phyloP scores from a whole-genome alignment of 1,284 basidiomycete genomes.

The Vanrija pseudolonga region DNA sequence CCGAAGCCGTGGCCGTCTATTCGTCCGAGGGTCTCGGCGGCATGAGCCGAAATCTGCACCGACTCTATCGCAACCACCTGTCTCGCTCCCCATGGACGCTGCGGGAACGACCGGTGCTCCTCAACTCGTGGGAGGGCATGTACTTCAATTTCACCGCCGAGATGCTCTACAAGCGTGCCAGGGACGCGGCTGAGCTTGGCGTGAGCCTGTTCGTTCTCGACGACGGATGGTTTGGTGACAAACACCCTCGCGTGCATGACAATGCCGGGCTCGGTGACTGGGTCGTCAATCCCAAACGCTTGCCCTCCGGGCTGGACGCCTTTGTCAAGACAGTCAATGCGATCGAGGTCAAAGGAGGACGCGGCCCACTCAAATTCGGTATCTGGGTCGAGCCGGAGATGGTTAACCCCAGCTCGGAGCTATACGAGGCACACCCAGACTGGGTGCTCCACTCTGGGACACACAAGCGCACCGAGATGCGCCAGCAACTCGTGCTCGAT shows the following conservation, averaged over 20 bases:
- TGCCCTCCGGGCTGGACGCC: conserved; percentile 18
- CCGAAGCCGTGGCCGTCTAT: conserved; percentile 25
- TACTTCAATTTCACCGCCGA: conserved; percentile 25
- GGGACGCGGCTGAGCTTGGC: conserved; percentile 17
- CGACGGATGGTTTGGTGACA: conserved; percentile 34
- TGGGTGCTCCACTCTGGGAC: conserved; percentile 21
- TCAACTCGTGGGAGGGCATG: conserved; percentile 33
- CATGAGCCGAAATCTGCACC: conserved; percentile 19
- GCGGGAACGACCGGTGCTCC: conserved; percentile 17
- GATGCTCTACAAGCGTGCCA: conserved; percentile 15
- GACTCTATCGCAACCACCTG: conserved; percentile 21
- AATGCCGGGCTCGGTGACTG: conserved; percentile 26
- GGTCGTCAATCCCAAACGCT: conserved; percentile 19
- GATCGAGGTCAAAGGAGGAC: background rate
- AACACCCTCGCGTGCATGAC: conserved; percentile 19
- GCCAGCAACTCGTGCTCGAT: conserved; percentile 28
- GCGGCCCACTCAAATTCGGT: conserved; percentile 19
- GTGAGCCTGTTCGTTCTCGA: conserved; percentile 32
- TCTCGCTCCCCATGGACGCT: conserved; percentile 7
- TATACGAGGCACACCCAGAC: conserved; percentile 27
- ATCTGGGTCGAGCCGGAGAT: conserved; percentile 36
- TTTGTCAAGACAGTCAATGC: conserved; percentile 16
- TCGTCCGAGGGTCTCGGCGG: conserved; percentile 18
- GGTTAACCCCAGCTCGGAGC: conserved; percentile 26
- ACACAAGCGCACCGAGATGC: conserved; percentile 14